These are phyloP conservation scores for Antarctomyces pellizariae DNA, from an alignment of 495 filamentous ascomycete species.

Conservation along the genomic window DNA sequence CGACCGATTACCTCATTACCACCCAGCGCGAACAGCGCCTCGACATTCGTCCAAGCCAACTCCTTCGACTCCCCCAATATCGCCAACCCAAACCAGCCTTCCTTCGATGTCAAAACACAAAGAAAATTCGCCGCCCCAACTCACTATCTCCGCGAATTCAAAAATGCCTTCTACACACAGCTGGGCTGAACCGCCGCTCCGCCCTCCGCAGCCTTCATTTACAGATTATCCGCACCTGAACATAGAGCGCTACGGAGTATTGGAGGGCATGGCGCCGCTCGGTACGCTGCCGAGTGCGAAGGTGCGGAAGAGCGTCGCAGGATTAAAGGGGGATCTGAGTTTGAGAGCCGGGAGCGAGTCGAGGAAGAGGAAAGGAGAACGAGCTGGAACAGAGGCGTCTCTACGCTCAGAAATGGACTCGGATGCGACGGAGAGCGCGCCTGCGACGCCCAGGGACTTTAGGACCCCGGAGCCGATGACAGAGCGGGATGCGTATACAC, in stretches of 20 bases:
- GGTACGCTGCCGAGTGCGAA: slow-evolving; percentile 32
- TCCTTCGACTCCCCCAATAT: slow-evolving; percentile 1
- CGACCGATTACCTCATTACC: too few species aligned
- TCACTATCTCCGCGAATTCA: slow-evolving; percentile 19
- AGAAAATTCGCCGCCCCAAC: slow-evolving; percentile 19
- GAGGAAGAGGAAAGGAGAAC: slow-evolving; percentile 2
- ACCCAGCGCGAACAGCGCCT: too few species aligned
- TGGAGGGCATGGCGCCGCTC: slow-evolving; percentile 47
- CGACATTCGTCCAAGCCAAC: too few species aligned
- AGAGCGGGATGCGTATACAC: too few species aligned
- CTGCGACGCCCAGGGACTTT: too few species aligned
- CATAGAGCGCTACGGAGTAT: slow-evolving; percentile 34
- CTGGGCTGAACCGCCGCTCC: slow-evolving; percentile 51
- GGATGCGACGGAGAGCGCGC: not conserved
- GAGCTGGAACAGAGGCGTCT: slow-evolving; percentile 1
- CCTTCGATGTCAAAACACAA: slow-evolving; percentile 5
- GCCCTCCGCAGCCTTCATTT: slow-evolving; percentile 41
- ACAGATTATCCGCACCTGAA: slow-evolving; percentile 35
- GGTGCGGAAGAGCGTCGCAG: slow-evolving; percentile 5
- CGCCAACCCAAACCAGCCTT: slow-evolving; percentile 7
- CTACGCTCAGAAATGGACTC: not conserved
- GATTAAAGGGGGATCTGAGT: slow-evolving; percentile 1
- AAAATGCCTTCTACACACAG: slow-evolving; percentile 22
- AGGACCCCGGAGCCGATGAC: too few species aligned
- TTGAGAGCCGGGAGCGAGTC: not conserved